Percentiles rank a stretch among this genome's conserved stretches.
Conservation (phyloP, 2,329 filamentous ascomycete species). For the Dactylellina leptospora region DNA sequence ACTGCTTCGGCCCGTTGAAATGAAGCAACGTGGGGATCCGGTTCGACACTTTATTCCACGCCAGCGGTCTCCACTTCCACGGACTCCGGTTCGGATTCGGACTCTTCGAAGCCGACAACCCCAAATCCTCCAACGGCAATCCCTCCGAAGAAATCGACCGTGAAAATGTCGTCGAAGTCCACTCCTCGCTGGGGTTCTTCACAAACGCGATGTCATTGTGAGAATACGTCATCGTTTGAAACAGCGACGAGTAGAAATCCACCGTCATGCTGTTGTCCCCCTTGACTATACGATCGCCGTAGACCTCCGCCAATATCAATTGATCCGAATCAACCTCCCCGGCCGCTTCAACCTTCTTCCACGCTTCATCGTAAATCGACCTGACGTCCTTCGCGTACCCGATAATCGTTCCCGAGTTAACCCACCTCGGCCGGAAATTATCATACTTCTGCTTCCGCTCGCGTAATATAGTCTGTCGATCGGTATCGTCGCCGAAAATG, state of each 20-base stretch:
- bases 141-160: slow-evolving; percentile 17
- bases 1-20: slow-evolving; percentile 50
- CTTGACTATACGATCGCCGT: slow-evolving; percentile 62
- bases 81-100: slow-evolving; percentile 47
- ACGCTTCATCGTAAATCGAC: slow-evolving; percentile 58
- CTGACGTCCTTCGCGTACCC: slow-evolving; percentile 60
- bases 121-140: slow-evolving; percentile 31
- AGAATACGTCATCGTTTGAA: slow-evolving; percentile 53
- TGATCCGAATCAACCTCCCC: slow-evolving; percentile 62
- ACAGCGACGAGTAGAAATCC: slow-evolving; percentile 53
- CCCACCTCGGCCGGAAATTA: slow-evolving; percentile 59
- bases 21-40: slow-evolving; percentile 47
- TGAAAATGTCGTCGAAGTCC: slow-evolving; percentile 38
- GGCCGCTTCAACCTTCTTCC: slow-evolving; percentile 59
- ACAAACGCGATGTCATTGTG: slow-evolving; percentile 51
- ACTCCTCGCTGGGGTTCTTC: slow-evolving; percentile 32
- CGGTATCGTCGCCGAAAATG: slow-evolving; percentile 61
- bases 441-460: slow-evolving; percentile 56
- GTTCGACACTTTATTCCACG: slow-evolving; percentile 51
- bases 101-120: slow-evolving; percentile 37
- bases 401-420: slow-evolving; percentile 65
- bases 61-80: slow-evolving; percentile 48
- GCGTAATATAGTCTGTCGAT: slow-evolving; percentile 56
- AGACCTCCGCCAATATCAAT: slow-evolving; percentile 62
- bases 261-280: slow-evolving; percentile 58